Percentiles rank a stretch among this genome's conserved stretches.
Conservation (phyloP, 306 rosid genomes). For the Fragaria vesca region DNA sequence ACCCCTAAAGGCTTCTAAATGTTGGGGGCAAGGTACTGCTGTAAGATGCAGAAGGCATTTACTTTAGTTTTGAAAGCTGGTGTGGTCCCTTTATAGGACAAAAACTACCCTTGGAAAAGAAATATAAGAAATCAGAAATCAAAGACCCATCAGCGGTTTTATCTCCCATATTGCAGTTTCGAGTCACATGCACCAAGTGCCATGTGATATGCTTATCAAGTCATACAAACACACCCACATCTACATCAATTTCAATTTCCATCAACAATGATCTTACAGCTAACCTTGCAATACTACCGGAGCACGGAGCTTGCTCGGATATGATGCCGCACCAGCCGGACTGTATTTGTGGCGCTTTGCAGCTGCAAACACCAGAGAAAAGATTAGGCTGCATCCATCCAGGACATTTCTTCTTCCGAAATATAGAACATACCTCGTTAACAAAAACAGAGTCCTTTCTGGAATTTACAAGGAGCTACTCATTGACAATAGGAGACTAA, state of each 20-base stretch:
- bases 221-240: not conserved
- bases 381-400: not conserved
- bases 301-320: not conserved
- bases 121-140: slow-evolving; percentile 3
- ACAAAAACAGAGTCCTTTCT: not conserved
- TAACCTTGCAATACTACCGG: not conserved
- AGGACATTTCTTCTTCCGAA: not conserved
- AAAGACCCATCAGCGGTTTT: slow-evolving; percentile 34
- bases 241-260: not conserved
- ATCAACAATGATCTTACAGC: not conserved
- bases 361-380: not conserved
- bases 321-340: not conserved
- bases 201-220: not conserved
- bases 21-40: not conserved
- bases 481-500: not conserved
- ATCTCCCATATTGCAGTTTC: slow-evolving; percentile 22
- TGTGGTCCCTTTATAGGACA: slow-evolving; percentile 23
- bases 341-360: not conserved
- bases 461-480: slow-evolving; percentile 2
- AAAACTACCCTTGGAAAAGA: slow-evolving; percentile 13
- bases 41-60: slow-evolving; percentile 7
- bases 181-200: slow-evolving; percentile 28
- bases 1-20: not conserved
- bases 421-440: not conserved
- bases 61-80: slow-evolving; percentile 1